Percentiles rank a stretch among this genome's conserved stretches.
phyloP scores from a whole-genome alignment of 257 asterid genomes.

The Primulina huaijiensis region DNA sequence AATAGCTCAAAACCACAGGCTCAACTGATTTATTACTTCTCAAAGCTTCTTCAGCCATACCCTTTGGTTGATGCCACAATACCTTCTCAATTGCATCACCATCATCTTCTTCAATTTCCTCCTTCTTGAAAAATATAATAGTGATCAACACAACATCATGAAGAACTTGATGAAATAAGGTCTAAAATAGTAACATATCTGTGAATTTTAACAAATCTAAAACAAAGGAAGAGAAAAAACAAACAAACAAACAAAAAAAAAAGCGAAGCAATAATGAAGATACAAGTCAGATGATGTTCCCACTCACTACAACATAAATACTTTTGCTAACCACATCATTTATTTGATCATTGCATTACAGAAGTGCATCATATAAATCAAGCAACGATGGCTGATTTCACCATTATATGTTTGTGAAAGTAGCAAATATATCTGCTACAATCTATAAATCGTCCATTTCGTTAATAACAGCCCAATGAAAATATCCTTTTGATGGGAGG shows the following conservation, averaged over 20 bases:
- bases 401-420: neutral
- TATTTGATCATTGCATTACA: neutral
- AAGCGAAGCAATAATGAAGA: conserved; percentile 2
- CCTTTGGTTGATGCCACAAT: conserved; percentile 97
- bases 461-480: neutral
- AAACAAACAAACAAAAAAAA: neutral
- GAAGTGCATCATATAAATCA: neutral
- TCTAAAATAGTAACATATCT: neutral
- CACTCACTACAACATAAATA: neutral
- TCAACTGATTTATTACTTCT: conserved; percentile 70
- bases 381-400: neutral
- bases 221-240: conserved; percentile 1
- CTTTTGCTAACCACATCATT: no score
- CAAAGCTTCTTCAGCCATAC: conserved; percentile 89
- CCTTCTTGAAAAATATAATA: conserved; percentile 45
- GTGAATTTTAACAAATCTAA: neutral
- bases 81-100: conserved; percentile 90
- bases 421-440: neutral
- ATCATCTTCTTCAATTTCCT: conserved; percentile 87
- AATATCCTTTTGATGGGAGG: neutral
- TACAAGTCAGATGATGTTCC: neutral
- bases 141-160: conserved; percentile 25
- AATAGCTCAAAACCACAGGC: conserved; percentile 74
- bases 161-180: conserved; percentile 16
- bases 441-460: neutral